Evolutionary conservation across 2,329 filamentous ascomycete species (phyloP), one percentile per base, ranked within the genome.

Genomic region (Trichoderma breve): DNA sequence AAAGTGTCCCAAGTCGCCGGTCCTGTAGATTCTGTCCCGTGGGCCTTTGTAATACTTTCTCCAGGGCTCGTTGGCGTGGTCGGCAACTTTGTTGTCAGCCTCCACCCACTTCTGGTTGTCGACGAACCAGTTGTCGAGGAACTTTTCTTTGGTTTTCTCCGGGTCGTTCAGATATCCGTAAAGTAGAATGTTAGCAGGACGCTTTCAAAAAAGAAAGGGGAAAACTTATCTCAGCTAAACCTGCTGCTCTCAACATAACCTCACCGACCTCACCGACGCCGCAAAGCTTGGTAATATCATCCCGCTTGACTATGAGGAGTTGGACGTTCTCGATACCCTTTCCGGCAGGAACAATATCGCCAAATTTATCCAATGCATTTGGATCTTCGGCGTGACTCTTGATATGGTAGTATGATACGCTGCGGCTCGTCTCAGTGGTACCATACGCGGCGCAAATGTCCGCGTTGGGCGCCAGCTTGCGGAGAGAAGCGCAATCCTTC

Each of bases 241-340:
- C 95, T 65, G 88, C 93, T 11, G 95, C 93, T 63, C 95, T 86
- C 36, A 97, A 87, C 73, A 92, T 94, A 11, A 97, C 90, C 80
- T 97, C 94, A 39, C 95, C 95, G 58, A 92, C 88, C 79, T 97
- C 92, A 8, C 94, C 94, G 28, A 96, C 85, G 57, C 87, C 88
- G 80, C 95, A 98, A 21, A 97, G 83, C 76, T 89, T 90, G 73
- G 85, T 91, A 43, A 86, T 80, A 73, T 91, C 85, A 67, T 89
- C 87, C 18, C 90, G 91, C 80, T 93, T 88, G 18, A 98, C 92
- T 3, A 98, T 92, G 1, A 98, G 85, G 39, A 98, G 85, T 80
- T 98, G 95, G 2, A 98, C 95, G 77, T 97, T 89, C 76, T 93
- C 82, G 91, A 98, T 98, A 26, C 95, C 95, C 79, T 87, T 88